Base-by-base conservation (phyloP, 768 basidiomycete species). In the Neoboletus subvelutipes region DNA sequence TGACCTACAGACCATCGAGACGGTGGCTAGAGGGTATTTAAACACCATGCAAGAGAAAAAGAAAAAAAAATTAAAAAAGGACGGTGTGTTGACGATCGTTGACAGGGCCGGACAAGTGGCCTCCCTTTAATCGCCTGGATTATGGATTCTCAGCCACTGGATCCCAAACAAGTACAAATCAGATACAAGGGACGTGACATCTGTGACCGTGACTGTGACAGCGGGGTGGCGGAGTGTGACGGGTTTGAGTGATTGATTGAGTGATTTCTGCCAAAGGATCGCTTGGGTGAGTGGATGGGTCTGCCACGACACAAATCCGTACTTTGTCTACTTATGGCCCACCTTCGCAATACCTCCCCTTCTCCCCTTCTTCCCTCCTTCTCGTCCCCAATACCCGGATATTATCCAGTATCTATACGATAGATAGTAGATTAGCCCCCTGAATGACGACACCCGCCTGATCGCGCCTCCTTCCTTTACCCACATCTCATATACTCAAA, bases 1-100 rank as follows among this genome's bases (percentile, higher is more conserved):
- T 67, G 65, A 72, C 26, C 59, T 60, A 54, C 20, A 41, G 55
- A 60, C 29, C 71, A 76, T 69, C 59, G 66, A 62, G 52, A 64
- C 64, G 55, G 57, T 63, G 56, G 61, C 60, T 31, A 60, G 54
- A 67, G 70, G 61, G 75, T 70, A 73, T 77, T 78, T 76, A 76
- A 77, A 75, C 76, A 76, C 75, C 77, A 79, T 78, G 66, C 73
- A 69, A 64, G 66, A 67, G 61, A 51, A 57, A 45, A 22, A 55
- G 36, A 61, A 59, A 66, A 51, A 57, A 54, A 62, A 73, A 69
- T 60, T 57, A 64, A 56, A 54, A 65, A 58, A 61, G 70, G 71
- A 75, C 67, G 61, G 62, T 82, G 80, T 81, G 80, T 81, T 81
- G 79, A 78, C 78, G 64, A 72, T 55, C 66, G 80, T 81, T 82